Base-by-base conservation (phyloP, 495 filamentous ascomycete genomes). In the Pyrenopolyporus hunteri region DNA sequence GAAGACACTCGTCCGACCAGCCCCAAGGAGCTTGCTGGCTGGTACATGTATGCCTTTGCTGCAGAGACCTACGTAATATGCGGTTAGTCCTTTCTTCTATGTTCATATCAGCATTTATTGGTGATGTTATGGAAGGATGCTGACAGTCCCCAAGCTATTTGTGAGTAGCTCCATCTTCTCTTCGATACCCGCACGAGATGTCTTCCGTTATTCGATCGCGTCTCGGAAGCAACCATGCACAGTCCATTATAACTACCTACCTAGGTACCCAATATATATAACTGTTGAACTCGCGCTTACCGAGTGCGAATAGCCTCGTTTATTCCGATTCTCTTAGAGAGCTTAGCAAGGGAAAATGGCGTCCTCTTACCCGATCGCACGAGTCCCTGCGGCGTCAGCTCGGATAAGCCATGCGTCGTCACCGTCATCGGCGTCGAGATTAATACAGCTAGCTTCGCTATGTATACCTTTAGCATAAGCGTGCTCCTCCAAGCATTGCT, bases 11-110 rank as follows among this genome's bases (percentile, higher is more conserved):
- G 94, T 11, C 81, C 86, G 29, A 98, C 94, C 6, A 96, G 91
- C 70, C 79, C 75, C 59, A 92, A 89, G 71, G 94, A 98, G 79
- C 83, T 97, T 26, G 82, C 83, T 8, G 94, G 94, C 50, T 98
- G 93, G 91, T 98, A 97, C 74, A 89, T 89, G 59, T 98, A 98
- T 80, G 90, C 87, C 39, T 98, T 93, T 83, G 94, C 94, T 14
- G 91, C 93, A n/a, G 94, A 98, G 74, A 92, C 96, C 35, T 98
- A 96, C 69, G 90, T 96, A 9, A 89, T 98, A 32, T 98, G 94
- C 72, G 93, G 93, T 86, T 80, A 80, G 79, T 81, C 69, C 3
- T n/a, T n/a, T n/a, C n/a, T 2, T 17, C 10, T 26, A 11, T 29
- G 14, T 72, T 62, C 35, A 62, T 63, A 1, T 17, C 25, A 3